Conservation (phyloP, 164 flowering plant genomes). For the Vitis vinifera region DNA sequence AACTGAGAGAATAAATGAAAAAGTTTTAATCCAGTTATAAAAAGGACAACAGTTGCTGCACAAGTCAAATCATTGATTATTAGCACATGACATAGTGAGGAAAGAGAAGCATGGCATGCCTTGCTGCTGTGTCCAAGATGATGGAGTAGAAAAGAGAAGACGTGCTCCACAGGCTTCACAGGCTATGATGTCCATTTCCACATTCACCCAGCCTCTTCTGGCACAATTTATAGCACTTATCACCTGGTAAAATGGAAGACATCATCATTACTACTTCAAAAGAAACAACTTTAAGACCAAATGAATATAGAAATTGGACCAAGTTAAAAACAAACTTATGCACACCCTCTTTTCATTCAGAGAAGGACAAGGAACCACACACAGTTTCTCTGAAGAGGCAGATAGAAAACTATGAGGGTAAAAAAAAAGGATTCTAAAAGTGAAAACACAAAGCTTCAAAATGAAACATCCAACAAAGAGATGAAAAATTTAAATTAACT, state of each 20-base stretch:
- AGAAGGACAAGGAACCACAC: neutral
- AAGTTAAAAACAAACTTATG: too few species aligned
- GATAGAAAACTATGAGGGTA: neutral
- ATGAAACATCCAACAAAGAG: too few species aligned
- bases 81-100: neutral
- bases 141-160: constrained; percentile 82
- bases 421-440: neutral
- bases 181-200: constrained; percentile 77
- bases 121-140: constrained; percentile 84
- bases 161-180: constrained; percentile 94
- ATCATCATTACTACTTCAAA: neutral
- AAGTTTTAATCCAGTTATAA: neutral
- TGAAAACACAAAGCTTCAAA: too few species aligned
- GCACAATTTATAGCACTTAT: constrained; percentile 93
- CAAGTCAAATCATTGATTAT: neutral
- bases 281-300: too few species aligned
- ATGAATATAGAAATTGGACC: too few species aligned
- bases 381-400: neutral
- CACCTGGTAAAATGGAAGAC: constrained; percentile 39
- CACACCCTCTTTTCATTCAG: neutral
- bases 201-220: constrained; percentile 93
- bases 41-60: neutral
- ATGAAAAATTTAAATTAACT: too few species aligned
- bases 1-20: constrained; percentile 42
- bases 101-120: constrained; percentile 38